phyloP scores from a whole-genome alignment of 2,329 filamentous ascomycete species.

The Orbilia quercus region DNA sequence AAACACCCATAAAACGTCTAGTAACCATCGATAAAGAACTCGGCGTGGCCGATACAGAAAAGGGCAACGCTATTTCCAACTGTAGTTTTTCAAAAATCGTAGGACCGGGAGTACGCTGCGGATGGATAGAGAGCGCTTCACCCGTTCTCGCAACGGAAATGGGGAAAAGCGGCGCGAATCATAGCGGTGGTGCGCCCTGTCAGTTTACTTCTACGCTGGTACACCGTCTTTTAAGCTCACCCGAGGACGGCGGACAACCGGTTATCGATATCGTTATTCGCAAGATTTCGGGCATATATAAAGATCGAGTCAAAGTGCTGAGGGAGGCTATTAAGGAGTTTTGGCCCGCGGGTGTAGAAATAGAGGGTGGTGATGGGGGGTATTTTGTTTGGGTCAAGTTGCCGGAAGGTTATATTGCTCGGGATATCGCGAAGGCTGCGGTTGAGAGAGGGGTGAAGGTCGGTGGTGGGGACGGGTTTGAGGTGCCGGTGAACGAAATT shows the following conservation, averaged over 20 bases:
- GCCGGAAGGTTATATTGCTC: constrained; percentile 67
- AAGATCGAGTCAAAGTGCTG: constrained; percentile 68
- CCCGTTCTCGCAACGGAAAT: constrained; percentile 70
- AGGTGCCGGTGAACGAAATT: constrained; percentile 68
- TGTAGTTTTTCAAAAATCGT: constrained; percentile 90
- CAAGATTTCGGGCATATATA: constrained; percentile 69
- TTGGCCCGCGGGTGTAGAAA: constrained; percentile 73
- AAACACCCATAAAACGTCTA: constrained; percentile 30
- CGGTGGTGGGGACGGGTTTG: constrained; percentile 75
- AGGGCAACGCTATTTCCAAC: constrained; percentile 83
- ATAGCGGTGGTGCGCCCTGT: constrained; percentile 71
- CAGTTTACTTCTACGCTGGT: constrained; percentile 70
- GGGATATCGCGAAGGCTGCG: constrained; percentile 70
- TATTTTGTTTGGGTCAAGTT: constrained; percentile 87
- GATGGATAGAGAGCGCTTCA: constrained; percentile 83
- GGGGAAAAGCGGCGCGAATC: constrained; percentile 66
- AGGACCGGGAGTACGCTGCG: constrained; percentile 82
- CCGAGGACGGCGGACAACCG: constrained; percentile 61
- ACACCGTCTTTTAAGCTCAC: constrained; percentile 66
- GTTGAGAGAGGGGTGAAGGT: constrained; percentile 72
- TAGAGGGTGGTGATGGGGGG: constrained; percentile 70
- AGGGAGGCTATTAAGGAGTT: constrained; percentile 70
- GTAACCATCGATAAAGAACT: constrained; percentile 51
- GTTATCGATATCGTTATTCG: constrained; percentile 65
- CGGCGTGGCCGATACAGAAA: constrained; percentile 28